Evolutionary conservation across 129 eudicot genomes (phyloP).

Genomic region (Deinandra increscens): DNA sequence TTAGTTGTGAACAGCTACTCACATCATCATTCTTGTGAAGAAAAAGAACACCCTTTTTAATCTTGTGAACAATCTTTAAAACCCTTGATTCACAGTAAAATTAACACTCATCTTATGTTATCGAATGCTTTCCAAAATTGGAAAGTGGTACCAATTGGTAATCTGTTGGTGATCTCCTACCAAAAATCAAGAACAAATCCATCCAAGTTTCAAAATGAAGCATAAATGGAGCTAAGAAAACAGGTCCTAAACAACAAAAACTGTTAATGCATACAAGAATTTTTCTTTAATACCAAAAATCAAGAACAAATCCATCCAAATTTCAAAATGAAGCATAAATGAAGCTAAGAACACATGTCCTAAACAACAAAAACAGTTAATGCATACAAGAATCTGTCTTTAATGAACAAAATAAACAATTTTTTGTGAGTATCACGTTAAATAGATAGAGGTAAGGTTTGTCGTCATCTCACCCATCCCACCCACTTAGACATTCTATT

Average conservation of each 20-base stretch:
- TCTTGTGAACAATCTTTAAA: slow-evolving; percentile 34
- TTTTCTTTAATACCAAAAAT: slow-evolving; percentile 25
- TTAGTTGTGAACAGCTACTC: slow-evolving; percentile 22
- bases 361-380: slow-evolving; percentile 16
- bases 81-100: slow-evolving; percentile 19
- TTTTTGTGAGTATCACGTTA: no score
- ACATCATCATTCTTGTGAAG: slow-evolving; percentile 33
- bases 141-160: slow-evolving; percentile 26
- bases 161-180: slow-evolving; percentile 26
- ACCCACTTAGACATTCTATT: no score
- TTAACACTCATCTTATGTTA: slow-evolving; percentile 14
- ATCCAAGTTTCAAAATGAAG: slow-evolving; percentile 16
- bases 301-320: slow-evolving; percentile 20
- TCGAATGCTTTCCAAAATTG: slow-evolving; percentile 18
- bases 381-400: slow-evolving; percentile 24
- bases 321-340: slow-evolving; percentile 10
- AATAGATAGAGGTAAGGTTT: no score
- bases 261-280: slow-evolving; percentile 20
- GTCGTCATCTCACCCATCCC: no score
- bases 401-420: slow-evolving; percentile 23
- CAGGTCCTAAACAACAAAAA: slow-evolving; percentile 18
- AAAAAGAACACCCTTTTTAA: slow-evolving; percentile 15
- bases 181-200: slow-evolving; percentile 20
- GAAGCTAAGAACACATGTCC: slow-evolving; percentile 18
- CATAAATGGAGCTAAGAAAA: slow-evolving; percentile 15